Evolutionary conservation across 2,329 filamentous ascomycete species (phyloP).

Genomic region (Colletotrichum sp.): DNA sequence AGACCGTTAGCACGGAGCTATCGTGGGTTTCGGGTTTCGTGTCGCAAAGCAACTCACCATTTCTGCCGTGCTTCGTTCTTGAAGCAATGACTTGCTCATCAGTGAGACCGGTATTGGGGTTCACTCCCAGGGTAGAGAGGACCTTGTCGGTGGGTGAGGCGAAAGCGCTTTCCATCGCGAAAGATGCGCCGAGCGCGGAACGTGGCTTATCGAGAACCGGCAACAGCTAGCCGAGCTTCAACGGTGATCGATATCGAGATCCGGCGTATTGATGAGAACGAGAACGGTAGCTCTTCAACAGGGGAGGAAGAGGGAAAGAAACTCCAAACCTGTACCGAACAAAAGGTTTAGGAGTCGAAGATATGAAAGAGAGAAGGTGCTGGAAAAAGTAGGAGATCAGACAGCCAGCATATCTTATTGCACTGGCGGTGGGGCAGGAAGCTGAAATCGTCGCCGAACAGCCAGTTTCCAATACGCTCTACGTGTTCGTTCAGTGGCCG

Average conservation of each 20-base stretch:
- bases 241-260: background rate
- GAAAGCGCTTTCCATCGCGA: slow-evolving; percentile 68
- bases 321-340: background rate
- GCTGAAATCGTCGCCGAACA: slow-evolving; percentile 21
- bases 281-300: background rate
- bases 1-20: slow-evolving; percentile 17
- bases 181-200: slow-evolving; percentile 19
- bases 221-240: slow-evolving; percentile 11
- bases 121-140: slow-evolving; percentile 62
- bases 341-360: background rate
- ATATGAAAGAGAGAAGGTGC: slow-evolving; percentile 9
- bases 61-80: slow-evolving; percentile 67
- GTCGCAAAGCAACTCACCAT: slow-evolving; percentile 55
- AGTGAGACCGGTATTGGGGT: slow-evolving; percentile 59
- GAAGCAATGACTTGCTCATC: slow-evolving; percentile 62
- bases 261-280: background rate
- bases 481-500: slow-evolving; percentile 25
- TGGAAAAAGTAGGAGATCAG: slow-evolving; percentile 16
- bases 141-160: slow-evolving; percentile 63
- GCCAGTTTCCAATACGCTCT: slow-evolving; percentile 24
- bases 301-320: background rate
- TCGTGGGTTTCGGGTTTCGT: background rate
- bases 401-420: slow-evolving; percentile 20
- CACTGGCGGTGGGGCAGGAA: slow-evolving; percentile 21
- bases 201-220: slow-evolving; percentile 16